phyloP scores from a whole-genome alignment of 306 rosid genomes.

The Glycine latifolia region DNA sequence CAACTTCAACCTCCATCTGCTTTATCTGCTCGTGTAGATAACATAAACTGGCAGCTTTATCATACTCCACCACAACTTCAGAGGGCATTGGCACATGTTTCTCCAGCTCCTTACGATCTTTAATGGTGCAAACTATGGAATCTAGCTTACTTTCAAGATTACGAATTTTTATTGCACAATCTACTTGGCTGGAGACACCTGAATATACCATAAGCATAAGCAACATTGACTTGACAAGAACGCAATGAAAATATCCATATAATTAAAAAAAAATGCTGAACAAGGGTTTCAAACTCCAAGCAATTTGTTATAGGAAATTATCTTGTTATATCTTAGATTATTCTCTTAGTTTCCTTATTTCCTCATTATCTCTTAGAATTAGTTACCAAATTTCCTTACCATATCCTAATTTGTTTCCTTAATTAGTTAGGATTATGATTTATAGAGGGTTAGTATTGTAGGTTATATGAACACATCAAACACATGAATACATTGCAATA shows the following conservation, averaged over 20 bases:
- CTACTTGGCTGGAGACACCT: constrained; percentile 98
- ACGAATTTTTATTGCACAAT: constrained; percentile 97
- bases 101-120: constrained; percentile 98
- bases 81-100: constrained; percentile 98
- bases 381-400: not conserved
- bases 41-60: constrained; percentile 93
- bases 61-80: constrained; percentile 89
- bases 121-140: constrained; percentile 92
- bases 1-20: constrained; percentile 95
- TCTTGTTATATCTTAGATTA: not conserved
- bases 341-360: not conserved
- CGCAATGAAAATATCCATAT: constrained; percentile 16
- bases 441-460: not conserved
- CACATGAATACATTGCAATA: not conserved
- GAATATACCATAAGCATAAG: constrained; percentile 54
- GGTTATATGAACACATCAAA: not conserved
- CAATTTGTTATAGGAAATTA: not conserved
- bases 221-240: constrained; percentile 24
- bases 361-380: not conserved
- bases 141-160: constrained; percentile 99
- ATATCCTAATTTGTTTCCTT: not conserved
- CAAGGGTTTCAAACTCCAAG: constrained; percentile 24
- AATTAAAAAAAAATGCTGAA: constrained; percentile 22
- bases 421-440: not conserved
- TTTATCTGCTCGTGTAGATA: constrained; percentile 95